Percentiles rank a stretch among this genome's conserved stretches.
Evolutionary conservation across 2,329 filamentous ascomycete genomes (phyloP).

Genomic region (Pyricularia pennisetigena): DNA sequence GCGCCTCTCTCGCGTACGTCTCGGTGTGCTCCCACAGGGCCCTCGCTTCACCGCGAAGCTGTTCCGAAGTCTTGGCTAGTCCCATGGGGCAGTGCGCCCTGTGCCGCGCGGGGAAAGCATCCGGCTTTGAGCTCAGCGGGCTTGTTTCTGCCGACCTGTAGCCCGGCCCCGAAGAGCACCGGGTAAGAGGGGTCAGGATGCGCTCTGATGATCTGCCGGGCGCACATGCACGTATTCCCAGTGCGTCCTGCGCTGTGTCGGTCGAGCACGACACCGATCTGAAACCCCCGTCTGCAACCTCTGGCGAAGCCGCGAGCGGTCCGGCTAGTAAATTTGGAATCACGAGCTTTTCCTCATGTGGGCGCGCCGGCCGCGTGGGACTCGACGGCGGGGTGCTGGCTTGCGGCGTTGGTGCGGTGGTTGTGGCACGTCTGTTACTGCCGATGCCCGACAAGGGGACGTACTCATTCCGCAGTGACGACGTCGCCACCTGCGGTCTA

Average conservation of each 20-base stretch:
- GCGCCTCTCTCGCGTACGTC: conserved; percentile 5
- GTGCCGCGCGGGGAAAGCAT: background rate
- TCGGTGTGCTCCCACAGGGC: conserved; percentile 2
- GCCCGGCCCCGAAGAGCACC: background rate
- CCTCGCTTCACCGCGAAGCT: conserved; percentile 2
- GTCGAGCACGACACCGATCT: background rate
- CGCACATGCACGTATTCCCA: background rate
- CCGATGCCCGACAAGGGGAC: conserved; percentile 10
- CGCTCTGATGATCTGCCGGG: background rate
- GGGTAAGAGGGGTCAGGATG: background rate
- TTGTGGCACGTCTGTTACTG: conserved; percentile 8
- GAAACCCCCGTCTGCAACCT: background rate
- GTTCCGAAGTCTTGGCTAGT: background rate
- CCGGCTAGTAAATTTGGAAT: conserved; percentile 20
- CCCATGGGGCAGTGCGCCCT: background rate
- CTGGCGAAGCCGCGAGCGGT: background rate
- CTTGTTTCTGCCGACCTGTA: conserved; percentile 9
- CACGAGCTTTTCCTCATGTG: conserved; percentile 24
- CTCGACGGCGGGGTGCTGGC: conserved; percentile 15
- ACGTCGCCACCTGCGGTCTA: conserved; percentile 8
- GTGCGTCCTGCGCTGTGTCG: background rate
- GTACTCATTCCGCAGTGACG: conserved; percentile 17
- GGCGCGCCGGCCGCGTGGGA: conserved; percentile 23
- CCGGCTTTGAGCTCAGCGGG: background rate
- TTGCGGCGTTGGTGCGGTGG: conserved; percentile 6